These are phyloP conservation scores for Porcisia hertigi DNA, from an alignment of 208 protist species.

Conservation along the genomic window DNA sequence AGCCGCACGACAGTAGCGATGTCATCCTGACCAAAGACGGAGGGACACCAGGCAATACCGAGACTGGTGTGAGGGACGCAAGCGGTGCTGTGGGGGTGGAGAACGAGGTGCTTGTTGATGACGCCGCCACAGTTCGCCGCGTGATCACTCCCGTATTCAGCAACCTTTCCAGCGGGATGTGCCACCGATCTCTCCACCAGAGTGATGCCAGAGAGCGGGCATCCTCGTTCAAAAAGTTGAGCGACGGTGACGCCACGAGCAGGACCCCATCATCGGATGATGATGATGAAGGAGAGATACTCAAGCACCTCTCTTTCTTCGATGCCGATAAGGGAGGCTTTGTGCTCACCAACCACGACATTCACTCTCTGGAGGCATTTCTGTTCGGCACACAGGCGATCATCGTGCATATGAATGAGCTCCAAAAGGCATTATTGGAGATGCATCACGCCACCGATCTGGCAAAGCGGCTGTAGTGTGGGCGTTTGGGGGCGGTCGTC, in stretches of 20 bases:
- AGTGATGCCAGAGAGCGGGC: neutral
- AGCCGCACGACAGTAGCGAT: constrained; percentile 4
- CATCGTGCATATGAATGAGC: constrained; percentile 72
- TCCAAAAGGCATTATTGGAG: constrained; percentile 81
- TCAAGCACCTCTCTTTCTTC: constrained; percentile 63
- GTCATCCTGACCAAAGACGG: neutral
- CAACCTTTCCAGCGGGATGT: neutral
- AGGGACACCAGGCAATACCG: neutral
- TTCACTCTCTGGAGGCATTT: constrained; percentile 90
- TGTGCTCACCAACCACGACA: constrained; percentile 84
- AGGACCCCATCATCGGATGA: neutral
- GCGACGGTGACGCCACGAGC: constrained; percentile 19
- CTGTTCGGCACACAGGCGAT: constrained; percentile 77
- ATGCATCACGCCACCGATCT: constrained; percentile 80
- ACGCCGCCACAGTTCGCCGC: neutral
- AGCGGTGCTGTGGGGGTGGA: neutral
- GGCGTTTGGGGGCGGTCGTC: neutral
- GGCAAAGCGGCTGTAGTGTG: constrained; percentile 58
- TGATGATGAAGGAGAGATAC: constrained; percentile 23
- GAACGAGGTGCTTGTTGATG: too few relatives aligned
- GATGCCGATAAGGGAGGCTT: constrained; percentile 72
- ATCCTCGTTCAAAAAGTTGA: constrained; percentile 17
- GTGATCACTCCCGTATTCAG: neutral
- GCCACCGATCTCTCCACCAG: neutral
- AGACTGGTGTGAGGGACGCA: neutral